These are phyloP conservation scores for Salvia miltiorrhiza DNA, from an alignment of 257 asterid species.

Conservation along the genomic window DNA sequence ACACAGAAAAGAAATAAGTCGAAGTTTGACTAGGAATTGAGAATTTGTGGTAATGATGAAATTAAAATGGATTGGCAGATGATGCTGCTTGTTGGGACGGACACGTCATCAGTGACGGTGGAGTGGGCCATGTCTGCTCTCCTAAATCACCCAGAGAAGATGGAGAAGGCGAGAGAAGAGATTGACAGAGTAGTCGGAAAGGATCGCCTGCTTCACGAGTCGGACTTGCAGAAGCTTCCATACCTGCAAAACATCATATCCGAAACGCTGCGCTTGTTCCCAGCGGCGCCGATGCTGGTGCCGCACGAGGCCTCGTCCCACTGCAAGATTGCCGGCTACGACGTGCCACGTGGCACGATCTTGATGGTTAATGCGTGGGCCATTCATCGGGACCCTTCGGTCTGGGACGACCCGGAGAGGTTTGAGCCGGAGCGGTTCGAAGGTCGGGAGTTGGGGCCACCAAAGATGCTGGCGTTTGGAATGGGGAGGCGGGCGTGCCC, in stretches of 20 bases:
- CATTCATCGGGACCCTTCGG: conserved; percentile 29
- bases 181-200: background rate
- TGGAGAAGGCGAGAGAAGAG: conserved; percentile 23
- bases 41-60: too few species aligned
- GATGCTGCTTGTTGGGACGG: conserved; percentile 33
- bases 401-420: conserved; percentile 22
- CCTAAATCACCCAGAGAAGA: conserved; percentile 28
- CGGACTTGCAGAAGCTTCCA: conserved; percentile 23
- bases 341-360: conserved; percentile 22
- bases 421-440: conserved; percentile 38
- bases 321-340: conserved; percentile 32
- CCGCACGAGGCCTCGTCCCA: conserved; percentile 26
- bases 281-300: conserved; percentile 21
- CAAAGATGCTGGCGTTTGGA: conserved; percentile 28
- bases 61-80: conserved; percentile 25
- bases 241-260: conserved; percentile 22
- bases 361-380: conserved; percentile 32
- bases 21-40: too few species aligned
- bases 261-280: conserved; percentile 30
- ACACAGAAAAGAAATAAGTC: too few species aligned
- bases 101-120: conserved; percentile 25
- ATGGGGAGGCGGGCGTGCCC: conserved; percentile 38
- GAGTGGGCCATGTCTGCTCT: conserved; percentile 46
- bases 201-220: conserved; percentile 10
- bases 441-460: background rate